A percentile compares a stretch with the other conserved stretches of the same genome.
phyloP scores from a whole-genome alignment of 2,329 filamentous ascomycete species.

The Trichoderma hamatum region DNA sequence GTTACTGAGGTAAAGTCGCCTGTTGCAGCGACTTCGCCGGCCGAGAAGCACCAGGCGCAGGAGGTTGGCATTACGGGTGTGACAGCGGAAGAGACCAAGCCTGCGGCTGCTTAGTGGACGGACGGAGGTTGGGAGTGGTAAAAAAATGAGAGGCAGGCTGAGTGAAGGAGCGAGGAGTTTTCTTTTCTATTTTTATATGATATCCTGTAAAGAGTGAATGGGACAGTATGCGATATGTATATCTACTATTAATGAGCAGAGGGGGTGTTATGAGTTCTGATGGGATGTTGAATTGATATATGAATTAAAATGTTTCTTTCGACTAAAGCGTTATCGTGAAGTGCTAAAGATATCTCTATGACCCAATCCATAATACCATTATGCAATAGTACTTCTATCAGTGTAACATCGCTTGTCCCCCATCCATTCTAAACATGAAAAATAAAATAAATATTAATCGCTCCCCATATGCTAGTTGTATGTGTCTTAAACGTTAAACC shows the following conservation, averaged over 20 bases:
- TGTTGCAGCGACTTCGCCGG: slow-evolving; percentile 12
- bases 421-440: background rate
- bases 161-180: background rate
- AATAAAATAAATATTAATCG: background rate
- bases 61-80: slow-evolving; percentile 51
- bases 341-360: background rate
- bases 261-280: background rate
- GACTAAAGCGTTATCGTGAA: background rate
- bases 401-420: background rate
- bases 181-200: background rate
- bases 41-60: slow-evolving; percentile 38
- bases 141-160: background rate
- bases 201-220: slow-evolving; percentile 11
- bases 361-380: too few species aligned
- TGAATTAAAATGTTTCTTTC: background rate
- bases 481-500: background rate
- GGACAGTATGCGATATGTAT: background rate
- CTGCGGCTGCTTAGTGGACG: slow-evolving; percentile 12
- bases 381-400: background rate
- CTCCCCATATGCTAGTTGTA: background rate
- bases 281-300: background rate
- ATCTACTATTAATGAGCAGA: background rate
- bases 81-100: slow-evolving; percentile 30
- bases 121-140: background rate
- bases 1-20: slow-evolving; percentile 28